Percentiles rank a stretch among this genome's conserved stretches.
These are phyloP conservation scores for Didymella glomerata DNA, from an alignment of 2,329 filamentous ascomycete species.

Conservation along the genomic window DNA sequence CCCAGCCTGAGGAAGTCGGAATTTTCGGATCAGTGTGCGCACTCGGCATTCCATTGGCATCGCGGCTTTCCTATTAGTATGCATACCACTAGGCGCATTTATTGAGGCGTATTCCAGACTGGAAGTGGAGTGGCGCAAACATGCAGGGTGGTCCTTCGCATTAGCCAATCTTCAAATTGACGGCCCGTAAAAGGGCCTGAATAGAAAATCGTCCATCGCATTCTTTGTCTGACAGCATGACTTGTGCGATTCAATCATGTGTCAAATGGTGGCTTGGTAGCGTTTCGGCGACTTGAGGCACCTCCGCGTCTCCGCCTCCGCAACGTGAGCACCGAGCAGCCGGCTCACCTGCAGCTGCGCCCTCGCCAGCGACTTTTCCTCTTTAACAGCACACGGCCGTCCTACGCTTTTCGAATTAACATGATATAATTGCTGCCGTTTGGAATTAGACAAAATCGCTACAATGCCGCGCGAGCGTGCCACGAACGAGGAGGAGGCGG, in stretches of 20 bases:
- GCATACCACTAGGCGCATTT: slow-evolving; percentile 1
- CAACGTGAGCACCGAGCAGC: slow-evolving; percentile 23
- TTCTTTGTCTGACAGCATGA: slow-evolving; percentile 36
- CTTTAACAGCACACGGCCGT: not conserved
- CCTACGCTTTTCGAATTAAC: not conserved
- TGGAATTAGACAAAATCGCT: slow-evolving; percentile 9
- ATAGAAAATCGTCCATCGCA: slow-evolving; percentile 32
- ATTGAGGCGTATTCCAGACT: slow-evolving; percentile 15
- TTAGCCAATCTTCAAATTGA: slow-evolving; percentile 19
- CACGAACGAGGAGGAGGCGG: slow-evolving; percentile 55
- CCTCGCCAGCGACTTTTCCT: not conserved
- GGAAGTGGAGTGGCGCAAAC: slow-evolving; percentile 3
- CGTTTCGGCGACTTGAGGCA: slow-evolving; percentile 41
- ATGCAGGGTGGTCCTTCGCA: slow-evolving; percentile 16
- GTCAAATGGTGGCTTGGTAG: slow-evolving; percentile 38
- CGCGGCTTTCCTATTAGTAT: not conserved
- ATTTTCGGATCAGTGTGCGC: not conserved
- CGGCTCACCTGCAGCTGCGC: slow-evolving; percentile 8
- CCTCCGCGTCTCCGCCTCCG: slow-evolving; percentile 40
- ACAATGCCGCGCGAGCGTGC: slow-evolving; percentile 48
- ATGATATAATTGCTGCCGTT: slow-evolving; percentile 27
- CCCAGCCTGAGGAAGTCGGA: not conserved
- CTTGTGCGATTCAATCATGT: slow-evolving; percentile 26
- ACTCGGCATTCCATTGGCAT: not conserved
- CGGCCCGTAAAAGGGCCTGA: slow-evolving; percentile 32